These are phyloP conservation scores for Hibiscus trionum DNA, from an alignment of 345 rosid genomes.

Conservation along the genomic window DNA sequence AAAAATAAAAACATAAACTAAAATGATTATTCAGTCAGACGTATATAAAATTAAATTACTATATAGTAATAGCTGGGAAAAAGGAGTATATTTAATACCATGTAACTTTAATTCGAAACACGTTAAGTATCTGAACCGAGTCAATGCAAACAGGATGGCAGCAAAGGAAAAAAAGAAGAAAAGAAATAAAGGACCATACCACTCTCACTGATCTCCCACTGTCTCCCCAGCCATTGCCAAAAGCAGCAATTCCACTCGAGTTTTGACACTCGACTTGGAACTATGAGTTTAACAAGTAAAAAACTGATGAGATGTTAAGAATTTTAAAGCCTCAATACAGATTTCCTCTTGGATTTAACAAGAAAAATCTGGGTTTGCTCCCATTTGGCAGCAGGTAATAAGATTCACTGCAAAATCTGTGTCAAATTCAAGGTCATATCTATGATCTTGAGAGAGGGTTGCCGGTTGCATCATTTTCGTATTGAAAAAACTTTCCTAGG, in stretches of 20 bases:
- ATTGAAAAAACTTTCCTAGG: neutral
- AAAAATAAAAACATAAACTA: too few relatives aligned
- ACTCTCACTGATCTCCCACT: too few relatives aligned
- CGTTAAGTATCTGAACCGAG: neutral
- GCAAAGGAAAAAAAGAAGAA: neutral
- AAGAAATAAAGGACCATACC: neutral
- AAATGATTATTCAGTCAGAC: too few relatives aligned
- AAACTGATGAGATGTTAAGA: neutral
- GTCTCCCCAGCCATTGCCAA: neutral
- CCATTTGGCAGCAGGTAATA: slow-evolving; percentile 33
- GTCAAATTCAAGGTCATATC: slow-evolving; percentile 37
- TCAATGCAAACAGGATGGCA: neutral
- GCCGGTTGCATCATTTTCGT: too few relatives aligned
- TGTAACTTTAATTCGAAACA: neutral
- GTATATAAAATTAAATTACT: too few relatives aligned
- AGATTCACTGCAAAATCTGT: slow-evolving; percentile 35
- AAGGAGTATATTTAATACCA: neutral
- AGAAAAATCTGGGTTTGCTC: neutral
- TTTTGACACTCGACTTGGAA: neutral
- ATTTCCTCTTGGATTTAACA: neutral
- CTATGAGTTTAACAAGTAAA: neutral
- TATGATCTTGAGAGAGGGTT: neutral
- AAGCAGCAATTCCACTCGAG: neutral
- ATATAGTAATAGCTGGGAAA: neutral
- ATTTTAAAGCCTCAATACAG: slow-evolving; percentile 8